Evolutionary conservation across 1,284 basidiomycete species (phyloP), one percentile per base, ranked within the genome.

Genomic region (Laetiporus sulphureus): DNA sequence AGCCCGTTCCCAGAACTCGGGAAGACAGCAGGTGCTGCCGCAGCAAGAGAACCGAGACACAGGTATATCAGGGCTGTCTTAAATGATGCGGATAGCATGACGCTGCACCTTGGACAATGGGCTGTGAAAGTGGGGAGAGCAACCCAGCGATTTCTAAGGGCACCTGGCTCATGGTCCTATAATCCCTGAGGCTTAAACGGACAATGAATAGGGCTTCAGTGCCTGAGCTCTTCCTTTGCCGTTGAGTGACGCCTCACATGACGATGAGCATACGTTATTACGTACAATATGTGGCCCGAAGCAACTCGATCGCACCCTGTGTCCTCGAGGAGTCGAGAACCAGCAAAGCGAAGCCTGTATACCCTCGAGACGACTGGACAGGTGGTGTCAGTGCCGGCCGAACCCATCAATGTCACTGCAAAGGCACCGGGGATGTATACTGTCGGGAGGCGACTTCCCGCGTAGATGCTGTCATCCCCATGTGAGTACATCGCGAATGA

Each of bases 1-100:
- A 87, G 61, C 2, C 76, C 81, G 58, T 87, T 86, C 11, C 83
- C 83, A n/a, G 77, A 77, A 3, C 62, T 51, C 1, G 83, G 84
- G 54, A 87, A 84, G 7, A 68, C 70, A 10, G 69, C 44, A 21
- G 79, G 78, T 7, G 68, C 60, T 18, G 56, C 48, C 11, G 45
- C 30, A 2, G 36, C 49, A 8, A 49, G 47, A 35, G 39, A 33
- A 35, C 32, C 32, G 40, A 24, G 25, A 36, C 25, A 41, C 38
- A 39, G 30, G 34, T 41, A 37, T 25, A 38, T 46, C 38, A 41
- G 45, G 22, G 31, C 42, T 32, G 39, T 41, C 38, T 32, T 18
- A 36, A 27, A 6, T 33, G 7, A 20, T 34, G 13, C 18, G 29
- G 29, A 23, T 25, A 29, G 36, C 41, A 42, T 42, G 31, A 21